A percentile compares a stretch with the other conserved stretches of the same genome.
Evolutionary conservation across 768 basidiomycete genomes (phyloP).

Genomic region (Amanita rubescens): DNA sequence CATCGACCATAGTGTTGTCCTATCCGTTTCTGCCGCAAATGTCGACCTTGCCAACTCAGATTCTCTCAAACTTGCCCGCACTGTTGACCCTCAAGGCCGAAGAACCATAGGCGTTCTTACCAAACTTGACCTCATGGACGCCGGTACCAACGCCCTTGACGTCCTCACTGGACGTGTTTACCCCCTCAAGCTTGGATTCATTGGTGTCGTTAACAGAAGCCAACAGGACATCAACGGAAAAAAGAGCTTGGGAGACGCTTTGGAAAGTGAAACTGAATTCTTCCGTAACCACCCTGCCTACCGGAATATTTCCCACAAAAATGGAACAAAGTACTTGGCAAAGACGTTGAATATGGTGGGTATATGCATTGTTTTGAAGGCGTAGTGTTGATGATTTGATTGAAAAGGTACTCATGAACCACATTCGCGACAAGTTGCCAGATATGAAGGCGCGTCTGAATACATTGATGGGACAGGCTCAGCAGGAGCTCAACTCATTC

Average conservation of each 20-base stretch:
- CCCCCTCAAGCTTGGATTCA: slow-evolving; percentile 96
- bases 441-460: slow-evolving; percentile 99
- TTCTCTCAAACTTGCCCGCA: slow-evolving; percentile 91
- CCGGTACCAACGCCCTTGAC: slow-evolving; percentile 81
- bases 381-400: neutral
- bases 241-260: slow-evolving; percentile 79
- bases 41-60: slow-evolving; percentile 99
- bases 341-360: slow-evolving; percentile 88
- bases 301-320: slow-evolving; percentile 92
- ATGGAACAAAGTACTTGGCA: slow-evolving; percentile 93
- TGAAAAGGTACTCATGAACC: slow-evolving; percentile 81
- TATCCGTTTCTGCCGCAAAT: slow-evolving; percentile 95
- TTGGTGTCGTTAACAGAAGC: slow-evolving; percentile 95
- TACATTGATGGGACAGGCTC: slow-evolving; percentile 97
- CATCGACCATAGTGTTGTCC: slow-evolving; percentile 63
- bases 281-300: slow-evolving; percentile 88
- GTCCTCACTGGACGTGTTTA: slow-evolving; percentile 76
- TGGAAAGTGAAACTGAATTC: slow-evolving; percentile 83
- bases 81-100: slow-evolving; percentile 92
- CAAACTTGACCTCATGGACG: slow-evolving; percentile 98
- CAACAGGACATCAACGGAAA: slow-evolving; percentile 94
- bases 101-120: slow-evolving; percentile 95
- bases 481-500: slow-evolving; percentile 95
- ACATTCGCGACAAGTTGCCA: slow-evolving; percentile 96
- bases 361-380: neutral